These are phyloP conservation scores for Botrytis porri DNA, from an alignment of 2,329 filamentous ascomycete species.

Conservation along the genomic window DNA sequence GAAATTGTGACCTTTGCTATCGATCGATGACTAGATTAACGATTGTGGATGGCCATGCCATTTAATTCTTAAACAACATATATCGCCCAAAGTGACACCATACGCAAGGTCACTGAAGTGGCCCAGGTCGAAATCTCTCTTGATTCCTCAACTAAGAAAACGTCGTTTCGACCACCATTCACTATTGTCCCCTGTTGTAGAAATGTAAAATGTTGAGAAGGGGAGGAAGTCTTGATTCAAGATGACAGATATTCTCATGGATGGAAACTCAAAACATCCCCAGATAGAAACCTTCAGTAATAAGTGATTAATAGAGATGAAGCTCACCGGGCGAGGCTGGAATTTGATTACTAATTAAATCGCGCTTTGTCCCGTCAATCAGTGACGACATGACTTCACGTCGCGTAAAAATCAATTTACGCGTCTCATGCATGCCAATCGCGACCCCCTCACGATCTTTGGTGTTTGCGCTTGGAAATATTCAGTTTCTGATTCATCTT, in stretches of 20 bases:
- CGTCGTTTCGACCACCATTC: background rate
- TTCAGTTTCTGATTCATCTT: background rate
- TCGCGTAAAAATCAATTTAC: constrained; percentile 18
- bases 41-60: background rate
- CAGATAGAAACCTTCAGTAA: background rate
- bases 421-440: constrained; percentile 4
- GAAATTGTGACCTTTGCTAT: background rate
- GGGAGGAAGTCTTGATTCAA: background rate
- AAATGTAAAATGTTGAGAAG: background rate
- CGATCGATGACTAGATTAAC: background rate
- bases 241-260: background rate
- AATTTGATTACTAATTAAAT: background rate
- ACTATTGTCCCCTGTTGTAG: background rate
- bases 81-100: background rate
- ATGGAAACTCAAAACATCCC: background rate
- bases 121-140: background rate
- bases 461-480: background rate
- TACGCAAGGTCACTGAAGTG: background rate
- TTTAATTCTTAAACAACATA: background rate
- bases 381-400: constrained; percentile 15
- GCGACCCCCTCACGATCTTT: background rate
- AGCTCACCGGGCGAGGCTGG: background rate
- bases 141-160: background rate
- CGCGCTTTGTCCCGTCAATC: constrained; percentile 1
- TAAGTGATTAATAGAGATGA: background rate